Conservation (phyloP, 2,329 filamentous ascomycete species). For the Phialophora expanda region DNA sequence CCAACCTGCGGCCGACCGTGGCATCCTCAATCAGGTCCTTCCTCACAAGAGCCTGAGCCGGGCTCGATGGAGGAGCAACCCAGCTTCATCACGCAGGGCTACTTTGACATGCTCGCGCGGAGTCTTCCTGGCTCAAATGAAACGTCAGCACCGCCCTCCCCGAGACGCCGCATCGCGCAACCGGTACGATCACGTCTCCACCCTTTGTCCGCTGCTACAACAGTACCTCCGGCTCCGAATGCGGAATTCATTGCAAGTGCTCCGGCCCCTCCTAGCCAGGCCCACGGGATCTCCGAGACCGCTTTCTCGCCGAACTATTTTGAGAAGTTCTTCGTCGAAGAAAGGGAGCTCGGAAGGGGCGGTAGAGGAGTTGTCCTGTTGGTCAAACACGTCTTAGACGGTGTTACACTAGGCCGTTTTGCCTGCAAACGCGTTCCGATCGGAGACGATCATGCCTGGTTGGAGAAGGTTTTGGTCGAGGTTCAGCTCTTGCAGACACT, state of each 20-base stretch:
- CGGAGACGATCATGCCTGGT: constrained; percentile 90
- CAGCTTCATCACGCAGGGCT: constrained; percentile 84
- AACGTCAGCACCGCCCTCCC: constrained; percentile 54
- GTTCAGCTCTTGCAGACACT: constrained; percentile 91
- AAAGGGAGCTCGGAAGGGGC: constrained; percentile 82
- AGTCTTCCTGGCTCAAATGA: constrained; percentile 60
- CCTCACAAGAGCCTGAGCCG: constrained; percentile 48
- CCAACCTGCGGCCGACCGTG: constrained; percentile 86
- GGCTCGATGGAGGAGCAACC: constrained; percentile 50
- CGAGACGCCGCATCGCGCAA: constrained; percentile 55
- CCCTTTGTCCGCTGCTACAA: constrained; percentile 35
- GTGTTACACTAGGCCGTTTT: constrained; percentile 85
- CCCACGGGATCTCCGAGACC: constrained; percentile 77
- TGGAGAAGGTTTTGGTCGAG: constrained; percentile 91
- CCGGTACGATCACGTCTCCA: constrained; percentile 49
- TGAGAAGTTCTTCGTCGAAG: constrained; percentile 87
- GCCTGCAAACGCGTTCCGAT: constrained; percentile 97
- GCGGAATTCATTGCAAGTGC: constrained; percentile 56
- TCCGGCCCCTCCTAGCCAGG: constrained; percentile 46
- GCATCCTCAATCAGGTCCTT: constrained; percentile 49
- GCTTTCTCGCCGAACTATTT: constrained; percentile 95
- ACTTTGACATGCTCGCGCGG: constrained; percentile 88
- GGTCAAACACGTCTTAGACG: constrained; percentile 91
- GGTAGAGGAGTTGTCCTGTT: constrained; percentile 94
- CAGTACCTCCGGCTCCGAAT: constrained; percentile 54